Percentiles rank a stretch among this genome's conserved stretches.
Conservation (phyloP, 2,329 filamentous ascomycete genomes). For the Ascochyta viciae-villosae region DNA sequence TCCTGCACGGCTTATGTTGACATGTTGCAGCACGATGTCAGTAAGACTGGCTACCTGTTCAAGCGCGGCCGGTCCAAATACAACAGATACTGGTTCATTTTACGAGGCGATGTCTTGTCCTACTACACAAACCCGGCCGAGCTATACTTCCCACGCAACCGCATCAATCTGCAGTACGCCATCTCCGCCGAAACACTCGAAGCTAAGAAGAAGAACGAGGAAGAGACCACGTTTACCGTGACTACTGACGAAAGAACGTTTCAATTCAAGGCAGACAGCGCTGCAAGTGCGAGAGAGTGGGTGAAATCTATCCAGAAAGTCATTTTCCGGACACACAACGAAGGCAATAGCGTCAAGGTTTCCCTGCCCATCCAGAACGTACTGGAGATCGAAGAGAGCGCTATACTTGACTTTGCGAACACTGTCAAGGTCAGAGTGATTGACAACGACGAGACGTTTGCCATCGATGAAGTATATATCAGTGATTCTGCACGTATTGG, state of each 20-base stretch:
- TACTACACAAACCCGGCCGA: constrained; percentile 87
- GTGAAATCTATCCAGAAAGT: constrained; percentile 92
- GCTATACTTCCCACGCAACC: constrained; percentile 88
- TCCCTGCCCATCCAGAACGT: constrained; percentile 87
- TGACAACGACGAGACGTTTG: constrained; percentile 92
- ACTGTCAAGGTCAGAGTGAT: constrained; percentile 93
- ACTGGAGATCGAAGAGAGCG: constrained; percentile 89
- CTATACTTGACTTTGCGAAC: constrained; percentile 89
- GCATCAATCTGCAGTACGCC: constrained; percentile 90
- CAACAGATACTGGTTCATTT: constrained; percentile 88
- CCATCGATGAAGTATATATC: constrained; percentile 82
- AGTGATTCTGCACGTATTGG: background rate
- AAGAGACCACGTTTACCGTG: constrained; percentile 78
- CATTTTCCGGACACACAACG: constrained; percentile 94
- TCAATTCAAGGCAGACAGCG: constrained; percentile 87
- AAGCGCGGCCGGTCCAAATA: constrained; percentile 92
- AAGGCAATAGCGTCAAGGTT: constrained; percentile 96
- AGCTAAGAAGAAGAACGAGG: constrained; percentile 71
- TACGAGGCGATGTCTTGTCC: constrained; percentile 90
- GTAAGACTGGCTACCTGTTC: constrained; percentile 86
- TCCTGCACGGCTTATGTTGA: constrained; percentile 19
- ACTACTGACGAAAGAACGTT: constrained; percentile 84
- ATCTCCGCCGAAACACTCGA: constrained; percentile 83
- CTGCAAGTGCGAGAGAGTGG: constrained; percentile 91
- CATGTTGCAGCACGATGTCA: constrained; percentile 55